Conservation (phyloP, 2,329 filamentous ascomycete species). For the Sarocladiaceae sp. region DNA sequence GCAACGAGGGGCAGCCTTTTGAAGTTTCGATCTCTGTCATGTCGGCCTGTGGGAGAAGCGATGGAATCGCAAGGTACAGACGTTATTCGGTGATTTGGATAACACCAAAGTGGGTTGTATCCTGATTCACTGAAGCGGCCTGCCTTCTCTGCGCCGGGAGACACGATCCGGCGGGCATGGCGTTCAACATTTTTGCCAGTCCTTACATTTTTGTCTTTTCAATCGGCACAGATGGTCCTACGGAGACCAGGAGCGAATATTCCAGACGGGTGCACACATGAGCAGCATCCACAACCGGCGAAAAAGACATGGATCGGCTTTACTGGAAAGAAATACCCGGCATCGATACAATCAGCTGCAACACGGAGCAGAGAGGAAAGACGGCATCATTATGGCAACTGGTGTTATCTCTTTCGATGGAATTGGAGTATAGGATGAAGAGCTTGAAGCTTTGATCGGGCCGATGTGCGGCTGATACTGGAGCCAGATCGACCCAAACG, state of each 20-base stretch:
- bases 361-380: constrained; percentile 4
- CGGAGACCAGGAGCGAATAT: neutral
- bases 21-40: too few relatives aligned
- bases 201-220: neutral
- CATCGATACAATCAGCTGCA: neutral
- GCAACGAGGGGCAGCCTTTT: too few relatives aligned
- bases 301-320: constrained; percentile 6
- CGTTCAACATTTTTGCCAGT: neutral
- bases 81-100: too few relatives aligned
- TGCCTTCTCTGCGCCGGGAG: too few relatives aligned
- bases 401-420: constrained; percentile 7
- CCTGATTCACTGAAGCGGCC: neutral
- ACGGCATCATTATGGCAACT: constrained; percentile 1
- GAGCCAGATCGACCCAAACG: too few relatives aligned
- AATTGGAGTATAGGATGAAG: neutral
- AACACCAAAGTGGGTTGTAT: too few relatives aligned
- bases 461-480: too few relatives aligned
- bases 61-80: too few relatives aligned
- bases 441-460: too few relatives aligned
- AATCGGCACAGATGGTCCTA: neutral
- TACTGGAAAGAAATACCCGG: constrained; percentile 8
- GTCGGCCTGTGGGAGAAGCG: too few relatives aligned
- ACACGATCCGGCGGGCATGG: too few relatives aligned
- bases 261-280: neutral
- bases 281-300: constrained; percentile 8